Percentiles rank a stretch among this genome's conserved stretches.
These are phyloP conservation scores for Proliferodiscus dingleyae DNA, from an alignment of 2,329 filamentous ascomycete species.

Conservation along the genomic window DNA sequence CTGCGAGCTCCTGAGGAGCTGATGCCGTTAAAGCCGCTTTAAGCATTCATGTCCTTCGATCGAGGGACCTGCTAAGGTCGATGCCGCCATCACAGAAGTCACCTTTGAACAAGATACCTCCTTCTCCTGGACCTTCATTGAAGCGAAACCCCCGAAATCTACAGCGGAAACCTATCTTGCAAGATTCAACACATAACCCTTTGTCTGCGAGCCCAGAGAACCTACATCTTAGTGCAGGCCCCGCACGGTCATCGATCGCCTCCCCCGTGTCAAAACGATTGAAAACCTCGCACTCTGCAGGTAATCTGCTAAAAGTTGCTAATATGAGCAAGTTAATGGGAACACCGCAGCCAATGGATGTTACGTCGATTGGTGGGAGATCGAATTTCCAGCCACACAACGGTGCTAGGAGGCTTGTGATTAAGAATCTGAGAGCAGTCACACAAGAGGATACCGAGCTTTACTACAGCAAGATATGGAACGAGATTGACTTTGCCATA, in stretches of 20 bases:
- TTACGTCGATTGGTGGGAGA: conserved; percentile 23
- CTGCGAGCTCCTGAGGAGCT: no score
- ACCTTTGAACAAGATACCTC: conserved; percentile 19
- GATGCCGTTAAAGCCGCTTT: no score
- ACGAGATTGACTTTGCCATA: conserved; percentile 69
- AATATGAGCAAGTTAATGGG: conserved; percentile 24
- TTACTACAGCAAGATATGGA: conserved; percentile 74
- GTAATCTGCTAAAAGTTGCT: conserved; percentile 10
- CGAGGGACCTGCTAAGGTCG: conserved; percentile 23
- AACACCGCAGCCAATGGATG: conserved; percentile 14
- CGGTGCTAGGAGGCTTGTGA: conserved; percentile 80
- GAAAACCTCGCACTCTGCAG: conserved; percentile 64
- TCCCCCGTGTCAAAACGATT: conserved; percentile 63
- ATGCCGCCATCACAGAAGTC: conserved; percentile 28
- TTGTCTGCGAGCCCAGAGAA: conserved; percentile 5
- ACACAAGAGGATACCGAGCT: conserved; percentile 57
- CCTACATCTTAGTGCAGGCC: not conserved
- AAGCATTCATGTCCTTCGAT: conserved; percentile 21
- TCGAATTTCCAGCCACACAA: conserved; percentile 62
- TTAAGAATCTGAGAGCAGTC: conserved; percentile 79
- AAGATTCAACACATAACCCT: conserved; percentile 2
- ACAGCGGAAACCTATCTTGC: conserved; percentile 3
- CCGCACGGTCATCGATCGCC: not conserved
- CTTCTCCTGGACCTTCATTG: conserved; percentile 7
- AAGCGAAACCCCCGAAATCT: conserved; percentile 27